Evolutionary conservation across 176 grass and related monocot genomes (phyloP).

Genomic region (Ananas comosus): DNA sequence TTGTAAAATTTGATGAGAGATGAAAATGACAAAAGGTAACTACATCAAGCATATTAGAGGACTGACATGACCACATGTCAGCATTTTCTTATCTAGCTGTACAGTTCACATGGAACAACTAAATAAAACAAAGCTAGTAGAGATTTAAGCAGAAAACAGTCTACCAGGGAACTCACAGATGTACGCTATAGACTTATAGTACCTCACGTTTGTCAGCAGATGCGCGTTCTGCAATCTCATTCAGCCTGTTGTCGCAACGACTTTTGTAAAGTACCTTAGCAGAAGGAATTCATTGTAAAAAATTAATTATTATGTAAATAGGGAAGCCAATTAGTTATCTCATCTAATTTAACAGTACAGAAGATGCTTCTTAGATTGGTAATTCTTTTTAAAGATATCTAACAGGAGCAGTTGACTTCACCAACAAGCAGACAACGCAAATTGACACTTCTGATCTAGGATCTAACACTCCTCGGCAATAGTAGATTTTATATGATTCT

Average conservation of each 20-base stretch:
- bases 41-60: too few species aligned
- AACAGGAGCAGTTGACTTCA: background rate
- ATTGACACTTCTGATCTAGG: background rate
- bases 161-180: slow-evolving; percentile 1
- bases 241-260: slow-evolving; percentile 95
- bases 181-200: slow-evolving; percentile 17
- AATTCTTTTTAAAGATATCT: background rate
- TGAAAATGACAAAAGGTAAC: too few species aligned
- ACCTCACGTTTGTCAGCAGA: slow-evolving; percentile 94
- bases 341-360: background rate
- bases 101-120: background rate
- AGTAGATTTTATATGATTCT: too few species aligned
- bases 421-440: background rate
- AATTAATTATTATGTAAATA: slow-evolving; percentile 11
- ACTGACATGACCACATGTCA: too few species aligned
- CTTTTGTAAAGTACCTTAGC: slow-evolving; percentile 90
- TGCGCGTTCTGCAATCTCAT: slow-evolving; percentile 97
- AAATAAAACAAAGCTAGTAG: background rate
- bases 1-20: too few species aligned
- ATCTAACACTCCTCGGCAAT: background rate
- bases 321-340: background rate
- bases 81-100: too few species aligned
- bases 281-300: slow-evolving; percentile 3
- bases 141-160: background rate
- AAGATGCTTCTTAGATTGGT: background rate